Percentiles rank a stretch among this genome's conserved stretches.
Evolutionary conservation across 1,284 basidiomycete species (phyloP).

Genomic region (Vanrija sp.): DNA sequence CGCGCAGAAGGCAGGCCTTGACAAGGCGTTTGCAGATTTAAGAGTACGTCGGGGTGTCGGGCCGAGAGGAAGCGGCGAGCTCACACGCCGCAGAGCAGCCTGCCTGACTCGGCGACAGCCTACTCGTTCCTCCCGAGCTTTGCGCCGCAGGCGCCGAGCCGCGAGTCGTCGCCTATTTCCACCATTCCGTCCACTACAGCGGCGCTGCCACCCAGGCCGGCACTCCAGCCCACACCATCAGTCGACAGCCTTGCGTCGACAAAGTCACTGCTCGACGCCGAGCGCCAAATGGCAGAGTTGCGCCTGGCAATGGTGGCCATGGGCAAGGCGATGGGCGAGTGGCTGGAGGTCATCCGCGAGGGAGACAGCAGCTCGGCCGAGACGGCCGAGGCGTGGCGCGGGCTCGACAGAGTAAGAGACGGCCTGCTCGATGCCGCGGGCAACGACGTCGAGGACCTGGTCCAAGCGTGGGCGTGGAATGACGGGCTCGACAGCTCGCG

Average conservation of each 20-base stretch:
- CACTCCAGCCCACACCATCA: slow-evolving; percentile 8
- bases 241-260: slow-evolving; percentile 23
- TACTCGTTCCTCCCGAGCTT: slow-evolving; percentile 45
- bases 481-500: slow-evolving; percentile 36
- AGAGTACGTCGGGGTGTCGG: slow-evolving; percentile 22
- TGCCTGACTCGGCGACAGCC: slow-evolving; percentile 59
- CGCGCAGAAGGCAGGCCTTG: slow-evolving; percentile 48
- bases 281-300: slow-evolving; percentile 43
- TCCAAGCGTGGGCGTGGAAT: slow-evolving; percentile 45
- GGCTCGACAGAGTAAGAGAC: slow-evolving; percentile 33
- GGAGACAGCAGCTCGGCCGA: neutral
- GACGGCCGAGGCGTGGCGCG: slow-evolving; percentile 19
- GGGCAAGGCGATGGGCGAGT: slow-evolving; percentile 45
- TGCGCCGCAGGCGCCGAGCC: slow-evolving; percentile 24
- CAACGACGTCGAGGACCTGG: slow-evolving; percentile 38
- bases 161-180: slow-evolving; percentile 27
- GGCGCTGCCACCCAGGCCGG: slow-evolving; percentile 24
- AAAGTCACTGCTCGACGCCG: slow-evolving; percentile 38
- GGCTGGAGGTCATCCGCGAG: slow-evolving; percentile 27
- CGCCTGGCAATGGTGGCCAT: slow-evolving; percentile 44
- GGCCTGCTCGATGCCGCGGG: slow-evolving; percentile 38
- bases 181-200: slow-evolving; percentile 27
- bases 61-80: neutral
- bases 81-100: slow-evolving; percentile 59
- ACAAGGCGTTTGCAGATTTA: slow-evolving; percentile 47